Conservation (phyloP, 2,329 filamentous ascomycete species). For the Fulvia fulva region DNA sequence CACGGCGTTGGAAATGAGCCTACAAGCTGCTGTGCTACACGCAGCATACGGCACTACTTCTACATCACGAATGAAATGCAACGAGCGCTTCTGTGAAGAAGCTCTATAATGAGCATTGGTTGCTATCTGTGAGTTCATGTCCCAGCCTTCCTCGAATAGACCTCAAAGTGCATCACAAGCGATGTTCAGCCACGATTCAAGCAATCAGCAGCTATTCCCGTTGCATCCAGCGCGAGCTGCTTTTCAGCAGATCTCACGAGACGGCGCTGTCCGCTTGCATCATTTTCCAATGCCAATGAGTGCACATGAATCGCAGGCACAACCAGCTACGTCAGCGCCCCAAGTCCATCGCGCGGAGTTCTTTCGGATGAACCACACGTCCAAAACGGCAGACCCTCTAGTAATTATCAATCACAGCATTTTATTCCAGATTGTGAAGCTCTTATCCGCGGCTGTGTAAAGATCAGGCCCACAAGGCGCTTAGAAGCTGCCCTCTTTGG, state of each 20-base stretch:
- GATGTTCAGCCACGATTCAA: background rate
- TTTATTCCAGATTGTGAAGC: too few species aligned
- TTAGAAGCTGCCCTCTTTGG: too few species aligned
- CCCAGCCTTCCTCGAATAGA: background rate
- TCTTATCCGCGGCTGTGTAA: too few species aligned
- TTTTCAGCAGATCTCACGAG: background rate
- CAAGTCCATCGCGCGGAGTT: background rate
- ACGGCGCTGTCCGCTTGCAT: background rate
- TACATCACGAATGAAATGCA: background rate
- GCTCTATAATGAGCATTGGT: background rate
- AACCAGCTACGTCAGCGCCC: slow-evolving; percentile 1
- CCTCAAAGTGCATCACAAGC: background rate
- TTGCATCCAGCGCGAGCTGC: background rate
- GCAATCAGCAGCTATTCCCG: background rate
- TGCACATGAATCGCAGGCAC: background rate
- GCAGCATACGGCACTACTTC: too few species aligned
- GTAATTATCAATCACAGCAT: too few species aligned
- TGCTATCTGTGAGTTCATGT: background rate
- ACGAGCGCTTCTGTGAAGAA: too few species aligned
- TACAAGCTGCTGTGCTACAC: background rate
- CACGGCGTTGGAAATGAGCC: background rate
- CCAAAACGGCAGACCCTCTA: background rate
- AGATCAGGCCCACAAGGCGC: too few species aligned
- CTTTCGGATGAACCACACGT: background rate
- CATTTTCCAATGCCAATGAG: background rate